Conservation (phyloP, 169 alveolate species). For the Plasmodium falciparum region DNA sequence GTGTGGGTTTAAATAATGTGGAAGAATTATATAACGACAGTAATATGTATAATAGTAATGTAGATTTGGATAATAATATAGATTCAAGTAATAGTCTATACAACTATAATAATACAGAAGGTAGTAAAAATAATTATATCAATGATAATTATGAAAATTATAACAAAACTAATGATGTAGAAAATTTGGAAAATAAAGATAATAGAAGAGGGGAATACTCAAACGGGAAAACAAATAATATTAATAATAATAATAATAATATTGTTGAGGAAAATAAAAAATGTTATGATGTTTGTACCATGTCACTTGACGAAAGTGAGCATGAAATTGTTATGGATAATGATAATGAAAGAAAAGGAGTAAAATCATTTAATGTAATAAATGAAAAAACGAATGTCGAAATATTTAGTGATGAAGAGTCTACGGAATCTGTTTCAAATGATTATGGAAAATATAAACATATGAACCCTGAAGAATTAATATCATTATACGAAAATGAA, state of each 20-base stretch:
- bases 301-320: constrained; percentile 3
- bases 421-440: constrained; percentile 16
- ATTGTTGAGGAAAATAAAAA: neutral
- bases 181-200: neutral
- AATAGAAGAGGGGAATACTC: no score
- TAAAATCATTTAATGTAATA: no score
- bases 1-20: no score
- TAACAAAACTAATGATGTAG: neutral
- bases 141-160: neutral
- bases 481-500: constrained; percentile 62
- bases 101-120: neutral
- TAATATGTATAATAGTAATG: neutral
- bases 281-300: neutral
- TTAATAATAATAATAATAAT: neutral
- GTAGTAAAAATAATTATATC: neutral
- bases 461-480: constrained; percentile 61
- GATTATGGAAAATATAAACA: constrained; percentile 69
- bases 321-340: neutral
- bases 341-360: no score
- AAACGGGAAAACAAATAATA: neutral
- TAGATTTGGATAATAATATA: neutral
- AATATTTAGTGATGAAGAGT: constrained; percentile 3
- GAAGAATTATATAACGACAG: no score
- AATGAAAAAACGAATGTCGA: constrained; percentile 4
- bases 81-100: no score